Evolutionary conservation across 257 asterid genomes (phyloP), one percentile per base, ranked within the genome.

Genomic region (Euphrasia confusa): DNA sequence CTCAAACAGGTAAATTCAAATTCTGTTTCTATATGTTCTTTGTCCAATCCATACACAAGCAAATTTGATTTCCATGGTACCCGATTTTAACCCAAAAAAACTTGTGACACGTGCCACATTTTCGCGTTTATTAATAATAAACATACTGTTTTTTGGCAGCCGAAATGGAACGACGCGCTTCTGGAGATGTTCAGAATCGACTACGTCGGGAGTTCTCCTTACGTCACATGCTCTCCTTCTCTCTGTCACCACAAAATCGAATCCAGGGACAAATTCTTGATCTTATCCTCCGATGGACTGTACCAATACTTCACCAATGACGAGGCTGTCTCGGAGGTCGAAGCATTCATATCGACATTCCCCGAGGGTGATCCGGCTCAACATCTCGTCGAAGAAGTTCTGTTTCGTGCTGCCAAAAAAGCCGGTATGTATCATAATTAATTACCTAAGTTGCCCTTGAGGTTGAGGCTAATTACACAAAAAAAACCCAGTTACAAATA

Each of bases 351-450:
- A 84, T 74, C 82, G 14, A 80, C 76, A 7, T 93, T 84, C 70
- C 99, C 99, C 0, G 99, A 92, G 72, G 99, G 97, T 5, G 99
- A 92, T 79, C 99, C 99, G 1, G 99, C 99, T 10, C 99, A 93
- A 2, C 99, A 93, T 65, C 96, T 93, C 0, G 91, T 93, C 0
- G 99, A 93, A 68, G 99, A 93, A 71, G 94, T 93, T 11, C 65
- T 93, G 0, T 93, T 93, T 70, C 91, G 99, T 9, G 99, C 99
- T 66, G 99, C 99, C 55, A 93, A 93, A 71, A 81, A 87, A 79
- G 96, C 99, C 26, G 99, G 99, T 86, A 84, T 3, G 68, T 21
- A 21, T 21, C 24, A 21, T 21, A 21, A 21, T 35, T 21, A 21
- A 21, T 35, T 7, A 35, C 40, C 6, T 7, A 35, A 35, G 40